Base-by-base conservation (phyloP, 495 filamentous ascomycete species). In the Hypoxylon subgilvum region DNA sequence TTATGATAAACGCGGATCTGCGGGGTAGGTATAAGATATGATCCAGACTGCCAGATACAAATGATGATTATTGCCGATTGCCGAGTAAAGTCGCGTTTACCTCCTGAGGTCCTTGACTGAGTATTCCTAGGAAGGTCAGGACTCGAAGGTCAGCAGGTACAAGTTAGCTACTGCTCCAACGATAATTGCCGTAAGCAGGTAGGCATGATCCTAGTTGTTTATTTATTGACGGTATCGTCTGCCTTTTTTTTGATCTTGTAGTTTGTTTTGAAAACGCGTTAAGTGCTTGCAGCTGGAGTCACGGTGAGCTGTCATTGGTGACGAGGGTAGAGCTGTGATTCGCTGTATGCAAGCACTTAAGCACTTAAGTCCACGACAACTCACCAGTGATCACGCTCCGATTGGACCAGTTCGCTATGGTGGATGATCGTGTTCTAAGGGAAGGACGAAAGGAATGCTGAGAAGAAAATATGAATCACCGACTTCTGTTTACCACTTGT, bases 321-420 rank as follows among this genome's bases (percentile, higher is more conserved):
- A 36, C 1, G 2, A 19, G 3, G 3, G 21, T 18, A n/a, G 34
- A 44, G 10, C 30, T 41, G 19, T 63, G 59, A 63, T 63, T 63
- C 28, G 59, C 32, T 48, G 5, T 9, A 62, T 63, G 59, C 59
- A 57, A 63, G 59, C 59, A 57, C 59, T 63, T 63, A 57, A 63
- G 59, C 59, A 57, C 59, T 63, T 63, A 57, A 63, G 35, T 18
- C 46, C 16, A 48, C 22, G 59, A 57, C 59, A 63, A 63, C 59
- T 57, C 59, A 63, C 48, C 56, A 25, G 14, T 46, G 41, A 41
- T 7, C 22, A 36, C 34, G 18, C 2, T 43, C 56, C 57, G 52
- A 63, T 63, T 63, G 59, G 59, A 16, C 12, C 27, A 42, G 16
- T 36, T 32, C 28, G 31, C 42, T n/a, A n/a, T n/a, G n/a, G n/a